Evolutionary conservation across 2,329 filamentous ascomycete genomes (phyloP).

Genomic region (Aspergillus japonicus): DNA sequence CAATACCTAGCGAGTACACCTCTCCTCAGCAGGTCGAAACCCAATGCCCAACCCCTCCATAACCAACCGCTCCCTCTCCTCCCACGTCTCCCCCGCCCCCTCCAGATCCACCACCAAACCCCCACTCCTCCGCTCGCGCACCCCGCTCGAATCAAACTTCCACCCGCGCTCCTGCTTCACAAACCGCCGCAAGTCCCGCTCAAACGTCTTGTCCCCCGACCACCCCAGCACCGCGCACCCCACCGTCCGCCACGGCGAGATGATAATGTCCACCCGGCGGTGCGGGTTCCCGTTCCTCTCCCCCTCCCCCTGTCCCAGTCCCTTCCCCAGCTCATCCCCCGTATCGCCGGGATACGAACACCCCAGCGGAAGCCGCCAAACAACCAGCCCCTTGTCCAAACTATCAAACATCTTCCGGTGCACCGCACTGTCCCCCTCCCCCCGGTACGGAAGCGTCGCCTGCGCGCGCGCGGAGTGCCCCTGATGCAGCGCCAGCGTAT

Average conservation of each 20-base stretch:
- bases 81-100: constrained; percentile 53
- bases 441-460: constrained; percentile 56
- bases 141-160: constrained; percentile 90
- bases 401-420: constrained; percentile 68
- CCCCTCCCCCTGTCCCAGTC: too few relatives aligned
- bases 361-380: constrained; percentile 73
- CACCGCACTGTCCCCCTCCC: constrained; percentile 21
- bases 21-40: constrained; percentile 64
- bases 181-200: constrained; percentile 79
- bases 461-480: constrained; percentile 73
- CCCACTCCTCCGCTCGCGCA: constrained; percentile 66
- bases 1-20: constrained; percentile 59
- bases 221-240: constrained; percentile 88
- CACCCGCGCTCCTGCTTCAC: constrained; percentile 68
- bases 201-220: constrained; percentile 85
- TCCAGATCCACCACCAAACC: constrained; percentile 69
- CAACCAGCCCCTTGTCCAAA: constrained; percentile 86
- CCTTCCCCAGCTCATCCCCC: too few relatives aligned
- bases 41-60: constrained; percentile 73
- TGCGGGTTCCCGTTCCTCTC: too few relatives aligned
- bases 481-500: constrained; percentile 71
- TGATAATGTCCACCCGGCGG: constrained; percentile 86
- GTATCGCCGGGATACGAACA: constrained; percentile 24
- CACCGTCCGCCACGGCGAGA: constrained; percentile 82
- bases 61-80: constrained; percentile 74